phyloP scores from a whole-genome alignment of 352 stramenopile species.

The Globisporangium recalcitrans region DNA sequence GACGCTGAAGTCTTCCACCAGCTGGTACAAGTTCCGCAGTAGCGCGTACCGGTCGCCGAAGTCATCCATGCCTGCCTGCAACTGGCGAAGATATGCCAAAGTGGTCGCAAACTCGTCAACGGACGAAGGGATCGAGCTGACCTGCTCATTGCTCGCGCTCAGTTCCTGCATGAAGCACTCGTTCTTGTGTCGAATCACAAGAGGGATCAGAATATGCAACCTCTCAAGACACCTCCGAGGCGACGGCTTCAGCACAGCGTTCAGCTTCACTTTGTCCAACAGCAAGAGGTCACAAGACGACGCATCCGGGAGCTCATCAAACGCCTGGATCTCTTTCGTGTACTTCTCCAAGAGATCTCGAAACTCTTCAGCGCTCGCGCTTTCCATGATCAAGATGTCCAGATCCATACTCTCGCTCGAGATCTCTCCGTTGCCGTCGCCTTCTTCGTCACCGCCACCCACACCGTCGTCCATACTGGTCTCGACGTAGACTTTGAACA shows the following conservation, averaged over 20 bases:
- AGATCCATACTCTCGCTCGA: constrained; percentile 53
- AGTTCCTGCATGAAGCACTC: constrained; percentile 49
- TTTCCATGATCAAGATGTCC: constrained; percentile 78
- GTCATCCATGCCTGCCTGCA: constrained; percentile 38
- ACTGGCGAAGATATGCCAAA: constrained; percentile 46
- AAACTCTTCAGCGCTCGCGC: constrained; percentile 50
- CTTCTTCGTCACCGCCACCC: constrained; percentile 32
- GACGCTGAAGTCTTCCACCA: constrained; percentile 68
- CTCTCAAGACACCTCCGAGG: constrained; percentile 53
- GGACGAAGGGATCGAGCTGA: constrained; percentile 61
- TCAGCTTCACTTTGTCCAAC: constrained; percentile 52
- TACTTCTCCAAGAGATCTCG: constrained; percentile 62
- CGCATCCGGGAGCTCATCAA: constrained; percentile 46
- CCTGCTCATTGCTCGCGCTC: constrained; percentile 51
- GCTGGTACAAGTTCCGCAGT: constrained; percentile 48
- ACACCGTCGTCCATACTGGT: constrained; percentile 42
- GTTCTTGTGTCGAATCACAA: constrained; percentile 59
- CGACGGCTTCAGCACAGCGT: constrained; percentile 57
- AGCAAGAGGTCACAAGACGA: constrained; percentile 48
- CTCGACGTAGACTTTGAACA: constrained; percentile 68
- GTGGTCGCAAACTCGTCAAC: constrained; percentile 70
- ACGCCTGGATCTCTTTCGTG: constrained; percentile 42
- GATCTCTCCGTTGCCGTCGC: constrained; percentile 24
- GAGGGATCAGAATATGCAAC: constrained; percentile 50
- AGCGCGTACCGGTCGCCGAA: constrained; percentile 54